These are phyloP conservation scores for Pythium aristosporum DNA, from an alignment of 352 stramenopile genomes.

Conservation along the genomic window DNA sequence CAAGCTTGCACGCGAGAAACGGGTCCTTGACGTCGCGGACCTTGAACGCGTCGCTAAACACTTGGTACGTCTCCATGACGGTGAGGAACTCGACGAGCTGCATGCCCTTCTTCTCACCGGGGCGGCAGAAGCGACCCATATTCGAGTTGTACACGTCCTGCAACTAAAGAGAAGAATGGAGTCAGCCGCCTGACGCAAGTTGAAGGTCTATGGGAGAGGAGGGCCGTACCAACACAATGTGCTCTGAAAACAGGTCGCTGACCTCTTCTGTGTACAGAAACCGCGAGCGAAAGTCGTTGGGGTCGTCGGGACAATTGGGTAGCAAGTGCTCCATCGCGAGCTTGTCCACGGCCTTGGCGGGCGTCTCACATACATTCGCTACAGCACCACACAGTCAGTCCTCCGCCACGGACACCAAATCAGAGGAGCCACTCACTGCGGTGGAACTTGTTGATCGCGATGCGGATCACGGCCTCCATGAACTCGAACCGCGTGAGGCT, in stretches of 20 bases:
- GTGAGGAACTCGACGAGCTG: constrained; percentile 64
- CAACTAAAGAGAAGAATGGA: constrained; percentile 30
- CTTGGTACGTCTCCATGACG: constrained; percentile 61
- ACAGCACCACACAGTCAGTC: constrained; percentile 1
- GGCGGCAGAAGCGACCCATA: constrained; percentile 73
- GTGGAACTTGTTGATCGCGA: constrained; percentile 80
- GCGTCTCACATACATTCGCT: constrained; percentile 67
- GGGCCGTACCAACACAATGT: constrained; percentile 58
- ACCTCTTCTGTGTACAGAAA: constrained; percentile 80
- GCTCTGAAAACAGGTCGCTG: constrained; percentile 69
- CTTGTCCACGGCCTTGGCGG: constrained; percentile 70
- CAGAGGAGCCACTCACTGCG: constrained; percentile 35
- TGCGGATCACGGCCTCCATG: constrained; percentile 70
- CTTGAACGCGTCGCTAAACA: constrained; percentile 65
- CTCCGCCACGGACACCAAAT: neutral
- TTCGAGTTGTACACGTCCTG: constrained; percentile 75
- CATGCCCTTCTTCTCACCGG: constrained; percentile 78
- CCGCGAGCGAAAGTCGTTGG: constrained; percentile 67
- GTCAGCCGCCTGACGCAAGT: neutral
- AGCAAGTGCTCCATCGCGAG: constrained; percentile 58
- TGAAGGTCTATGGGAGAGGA: neutral
- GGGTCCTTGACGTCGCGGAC: constrained; percentile 67
- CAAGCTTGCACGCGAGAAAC: constrained; percentile 70
- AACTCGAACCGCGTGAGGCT: constrained; percentile 81
- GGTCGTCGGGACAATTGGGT: constrained; percentile 47